Conservation (phyloP, 2,329 filamentous ascomycete species). For the Clonostachys byssicola region DNA sequence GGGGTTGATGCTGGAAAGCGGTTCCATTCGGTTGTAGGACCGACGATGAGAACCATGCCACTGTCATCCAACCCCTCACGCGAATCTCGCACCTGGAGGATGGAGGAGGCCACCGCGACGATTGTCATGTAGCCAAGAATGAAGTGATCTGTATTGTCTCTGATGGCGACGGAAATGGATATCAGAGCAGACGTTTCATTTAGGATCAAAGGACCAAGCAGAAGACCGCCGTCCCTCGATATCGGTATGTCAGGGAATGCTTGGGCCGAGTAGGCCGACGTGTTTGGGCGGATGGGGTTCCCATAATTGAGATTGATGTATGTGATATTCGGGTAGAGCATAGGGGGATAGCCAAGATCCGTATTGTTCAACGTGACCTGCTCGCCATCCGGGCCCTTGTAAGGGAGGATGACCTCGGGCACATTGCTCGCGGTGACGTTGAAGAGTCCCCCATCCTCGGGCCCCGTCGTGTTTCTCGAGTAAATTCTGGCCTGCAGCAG, state of each 20-base stretch:
- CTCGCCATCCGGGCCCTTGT: slow-evolving; percentile 48
- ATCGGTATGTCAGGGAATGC: slow-evolving; percentile 47
- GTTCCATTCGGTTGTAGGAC: slow-evolving; percentile 64
- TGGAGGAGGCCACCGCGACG: slow-evolving; percentile 62
- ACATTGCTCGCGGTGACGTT: slow-evolving; percentile 54
- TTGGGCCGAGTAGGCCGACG: slow-evolving; percentile 36
- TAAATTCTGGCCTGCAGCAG: slow-evolving; percentile 73
- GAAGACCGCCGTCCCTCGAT: slow-evolving; percentile 50
- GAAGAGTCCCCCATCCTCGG: slow-evolving; percentile 46
- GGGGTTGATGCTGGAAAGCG: slow-evolving; percentile 43
- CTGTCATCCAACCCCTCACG: slow-evolving; percentile 67
- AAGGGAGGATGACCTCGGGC: slow-evolving; percentile 57
- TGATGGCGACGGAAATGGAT: slow-evolving; percentile 77
- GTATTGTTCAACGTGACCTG: slow-evolving; percentile 57
- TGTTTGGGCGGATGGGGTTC: slow-evolving; percentile 33
- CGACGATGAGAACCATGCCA: slow-evolving; percentile 67
- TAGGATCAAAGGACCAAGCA: slow-evolving; percentile 71
- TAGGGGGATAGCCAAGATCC: slow-evolving; percentile 63
- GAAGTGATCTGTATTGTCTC: slow-evolving; percentile 55
- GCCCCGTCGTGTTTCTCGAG: slow-evolving; percentile 60
- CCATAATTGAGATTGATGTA: slow-evolving; percentile 43
- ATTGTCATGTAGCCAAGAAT: slow-evolving; percentile 83
- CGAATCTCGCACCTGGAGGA: slow-evolving; percentile 59
- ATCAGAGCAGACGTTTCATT: slow-evolving; percentile 72
- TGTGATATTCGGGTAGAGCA: slow-evolving; percentile 76